Conservation (phyloP, 2,329 filamentous ascomycete species). For the Verticillium isaacii region DNA sequence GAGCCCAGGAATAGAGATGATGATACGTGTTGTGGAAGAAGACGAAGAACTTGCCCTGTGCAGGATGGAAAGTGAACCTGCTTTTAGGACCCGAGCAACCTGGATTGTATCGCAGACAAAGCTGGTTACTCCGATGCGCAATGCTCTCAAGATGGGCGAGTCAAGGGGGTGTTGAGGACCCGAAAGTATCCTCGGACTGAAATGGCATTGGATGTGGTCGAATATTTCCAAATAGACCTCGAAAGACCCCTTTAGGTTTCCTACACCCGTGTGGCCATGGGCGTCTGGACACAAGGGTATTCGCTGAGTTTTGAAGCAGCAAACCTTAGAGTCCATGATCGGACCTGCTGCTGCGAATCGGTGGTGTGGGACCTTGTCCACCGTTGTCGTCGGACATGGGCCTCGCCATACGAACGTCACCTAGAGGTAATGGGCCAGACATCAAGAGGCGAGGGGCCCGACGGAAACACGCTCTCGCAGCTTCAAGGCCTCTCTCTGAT, state of each 20-base stretch:
- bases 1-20: neutral
- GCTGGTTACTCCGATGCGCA: too few relatives aligned
- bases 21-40: neutral
- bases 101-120: neutral
- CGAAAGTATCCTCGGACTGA: neutral
- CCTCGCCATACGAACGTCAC: neutral
- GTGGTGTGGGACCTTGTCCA: too few relatives aligned
- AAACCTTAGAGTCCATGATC: too few relatives aligned
- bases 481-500: conserved; percentile 33
- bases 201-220: neutral
- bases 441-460: conserved; percentile 38
- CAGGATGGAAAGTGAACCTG: neutral
- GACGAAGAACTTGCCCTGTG: neutral
- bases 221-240: neutral
- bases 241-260: neutral
- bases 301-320: too few relatives aligned
- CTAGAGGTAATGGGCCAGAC: neutral
- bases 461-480: conserved; percentile 49
- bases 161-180: neutral
- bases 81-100: too few relatives aligned
- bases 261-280: neutral
- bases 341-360: too few relatives aligned
- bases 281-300: neutral
- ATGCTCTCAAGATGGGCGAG: neutral
- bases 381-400: too few relatives aligned